Evolutionary conservation across 768 basidiomycete genomes (phyloP), one percentile per base, ranked within the genome.

Genomic region (Suillus discolor): DNA sequence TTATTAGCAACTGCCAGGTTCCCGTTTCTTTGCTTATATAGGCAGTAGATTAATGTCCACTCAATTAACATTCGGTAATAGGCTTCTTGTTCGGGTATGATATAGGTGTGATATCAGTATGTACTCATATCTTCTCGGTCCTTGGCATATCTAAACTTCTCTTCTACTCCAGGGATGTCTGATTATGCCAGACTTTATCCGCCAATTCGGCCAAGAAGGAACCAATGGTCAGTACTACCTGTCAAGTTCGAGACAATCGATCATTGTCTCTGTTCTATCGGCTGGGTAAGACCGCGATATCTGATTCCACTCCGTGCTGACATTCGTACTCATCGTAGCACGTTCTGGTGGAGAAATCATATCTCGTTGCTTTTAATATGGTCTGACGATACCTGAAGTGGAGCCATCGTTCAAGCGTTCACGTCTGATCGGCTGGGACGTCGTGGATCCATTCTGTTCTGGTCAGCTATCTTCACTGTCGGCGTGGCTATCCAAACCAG

Each of bases 171-270:
- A 89, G 86, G 91, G 91, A 81, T 91, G 89, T 71, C 76, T 93
- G 39, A 91, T 92, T 65, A 92, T 92, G 89, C 85, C 85, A 9
- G 90, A 92, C 73, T 93, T 93, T 74, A 82, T 91, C 69, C 68
- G 78, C 62, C 85, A 89, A 15, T 92, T 93, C 71, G 91, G 90
- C 39, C 78, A 86, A 70, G 61, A 81, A 4, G 82, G 77, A 57
- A 70, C 74, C 2, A 71, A 85, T 66, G 89, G 89, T 4, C 68
- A 77, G 41, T 78, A 78, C 60, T 78, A 84, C 65, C 77, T 94
- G 15, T 85, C 87, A 3, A 84, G 84, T 65, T 84, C 85, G 31
- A 81, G 90, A 42, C 89, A 92, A 71, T 89, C 89, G 0, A 89
- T 92, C 61, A 93, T 93, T 63, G 91, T 91, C 0, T 93, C 91